These are phyloP conservation scores for Acmispon strigosus DNA, from an alignment of 306 rosid genomes.

Conservation along the genomic window DNA sequence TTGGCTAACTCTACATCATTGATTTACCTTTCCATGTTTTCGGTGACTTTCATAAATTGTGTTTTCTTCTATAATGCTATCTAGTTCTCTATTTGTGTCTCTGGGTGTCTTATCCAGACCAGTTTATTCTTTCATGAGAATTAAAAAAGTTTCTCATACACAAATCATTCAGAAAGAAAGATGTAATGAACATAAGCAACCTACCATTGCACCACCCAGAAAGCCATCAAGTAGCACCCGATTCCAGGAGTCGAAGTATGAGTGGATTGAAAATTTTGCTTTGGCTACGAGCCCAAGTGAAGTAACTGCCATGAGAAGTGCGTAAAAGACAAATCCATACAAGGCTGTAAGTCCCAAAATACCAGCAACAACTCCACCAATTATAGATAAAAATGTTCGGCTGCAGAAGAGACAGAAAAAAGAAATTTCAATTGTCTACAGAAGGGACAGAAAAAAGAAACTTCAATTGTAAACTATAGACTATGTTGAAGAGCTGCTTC, in stretches of 20 bases:
- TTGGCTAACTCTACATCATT: too few relatives aligned
- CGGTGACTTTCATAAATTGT: neutral
- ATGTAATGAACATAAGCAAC: constrained; percentile 19
- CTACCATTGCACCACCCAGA: constrained; percentile 70
- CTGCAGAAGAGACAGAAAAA: constrained; percentile 41
- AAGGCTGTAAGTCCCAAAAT: constrained; percentile 80
- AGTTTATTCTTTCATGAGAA: neutral
- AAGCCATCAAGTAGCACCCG: constrained; percentile 67
- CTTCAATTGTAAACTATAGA: neutral
- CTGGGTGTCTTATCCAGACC: neutral
- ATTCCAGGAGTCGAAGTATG: constrained; percentile 70
- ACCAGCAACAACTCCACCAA: constrained; percentile 95
- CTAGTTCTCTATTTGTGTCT: neutral
- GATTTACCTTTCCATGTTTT: neutral
- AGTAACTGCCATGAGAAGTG: constrained; percentile 72
- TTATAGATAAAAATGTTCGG: constrained; percentile 92
- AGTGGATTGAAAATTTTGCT: constrained; percentile 53
- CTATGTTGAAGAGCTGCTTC: neutral
- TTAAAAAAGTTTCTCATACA: neutral
- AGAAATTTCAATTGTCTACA: neutral
- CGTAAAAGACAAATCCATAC: constrained; percentile 69
- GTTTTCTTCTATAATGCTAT: neutral
- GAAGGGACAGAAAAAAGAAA: neutral
- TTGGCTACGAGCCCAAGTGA: constrained; percentile 65
- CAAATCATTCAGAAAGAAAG: constrained; percentile 8